Evolutionary conservation across 805 yeast genomes (phyloP).

Genomic region (Wickerhamiella qilinensis): DNA sequence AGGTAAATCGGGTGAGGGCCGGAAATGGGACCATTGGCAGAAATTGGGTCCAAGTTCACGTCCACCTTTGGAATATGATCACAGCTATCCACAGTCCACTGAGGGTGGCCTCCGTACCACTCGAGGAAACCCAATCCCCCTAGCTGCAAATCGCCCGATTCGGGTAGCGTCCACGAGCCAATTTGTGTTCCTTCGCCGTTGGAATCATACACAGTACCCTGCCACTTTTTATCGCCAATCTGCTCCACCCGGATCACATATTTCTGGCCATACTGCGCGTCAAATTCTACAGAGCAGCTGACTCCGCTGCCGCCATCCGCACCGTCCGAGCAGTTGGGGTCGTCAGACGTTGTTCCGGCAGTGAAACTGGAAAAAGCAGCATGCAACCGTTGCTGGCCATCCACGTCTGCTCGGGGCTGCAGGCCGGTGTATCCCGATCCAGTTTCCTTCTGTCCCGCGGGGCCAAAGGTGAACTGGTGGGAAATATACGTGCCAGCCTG

Average conservation of each 20-base stretch:
- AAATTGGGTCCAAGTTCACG: background rate
- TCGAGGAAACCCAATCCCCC: background rate
- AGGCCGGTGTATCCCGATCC: background rate
- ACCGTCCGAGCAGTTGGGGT: background rate
- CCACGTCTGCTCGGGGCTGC: background rate
- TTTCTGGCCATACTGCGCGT: background rate
- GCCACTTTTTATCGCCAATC: background rate
- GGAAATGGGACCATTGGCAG: too few species aligned
- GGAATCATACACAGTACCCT: background rate
- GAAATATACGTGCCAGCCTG: background rate
- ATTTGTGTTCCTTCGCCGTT: background rate
- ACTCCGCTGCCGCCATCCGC: background rate
- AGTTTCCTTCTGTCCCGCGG: too few species aligned
- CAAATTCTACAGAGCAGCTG: background rate
- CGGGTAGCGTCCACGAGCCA: background rate
- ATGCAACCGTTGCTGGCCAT: background rate
- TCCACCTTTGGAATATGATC: background rate
- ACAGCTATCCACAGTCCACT: background rate
- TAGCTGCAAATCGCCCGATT: background rate
- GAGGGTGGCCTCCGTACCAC: background rate
- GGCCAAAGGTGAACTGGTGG: background rate
- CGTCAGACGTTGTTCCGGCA: background rate
- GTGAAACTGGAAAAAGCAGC: background rate
- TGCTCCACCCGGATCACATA: background rate
- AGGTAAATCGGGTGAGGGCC: too few species aligned